Base-by-base conservation (phyloP, 257 asterid genomes). In the Ilex asprella region DNA sequence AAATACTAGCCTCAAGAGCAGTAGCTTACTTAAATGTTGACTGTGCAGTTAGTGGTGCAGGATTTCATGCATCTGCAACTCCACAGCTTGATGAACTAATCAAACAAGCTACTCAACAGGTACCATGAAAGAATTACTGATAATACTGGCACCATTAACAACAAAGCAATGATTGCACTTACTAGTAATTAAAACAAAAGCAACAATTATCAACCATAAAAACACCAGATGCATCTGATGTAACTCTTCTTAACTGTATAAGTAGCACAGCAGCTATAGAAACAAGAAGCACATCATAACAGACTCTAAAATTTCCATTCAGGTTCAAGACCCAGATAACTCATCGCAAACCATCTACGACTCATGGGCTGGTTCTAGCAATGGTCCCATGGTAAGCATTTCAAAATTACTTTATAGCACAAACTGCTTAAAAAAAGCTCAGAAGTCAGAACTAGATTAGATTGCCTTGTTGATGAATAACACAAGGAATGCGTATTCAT, bases 1-100 rank as follows among this genome's bases (percentile, higher is more conserved):
- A 91, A 75, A 76, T 85, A 80, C 70, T 91, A 73, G 74, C 74
- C 51, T 70, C 97, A 29, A 74, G 81, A 71, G 91, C 73, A 3
- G 83, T 91, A 14, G 96, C 92, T 56, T 87, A 91, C 81, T 76
- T 91, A 78, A 91, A 91, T 65, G 93, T 91, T 12, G 97, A 85
- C 62, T 5, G 64, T 62, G 96, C 96, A 64, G 96, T 91, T 61
- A 56, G 62, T 30, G 97, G 82, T 56, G 73, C 83, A 59, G 86
- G 84, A 70, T 85, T 90, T 44, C 74, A 54, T 50, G 79, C 94
- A 67, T 72, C 81, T 39, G 89, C 91, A 62, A 91, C 95, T 59
- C 97, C 97, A 21, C 97, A 87, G 81, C 93, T 91, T 14, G 95
- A 87, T 76, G 85, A 85, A 32, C 69, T 87, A 41, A 79, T 91